These are phyloP conservation scores for Delphinella strobiligena DNA, from an alignment of 2,329 filamentous ascomycete genomes.

Conservation along the genomic window DNA sequence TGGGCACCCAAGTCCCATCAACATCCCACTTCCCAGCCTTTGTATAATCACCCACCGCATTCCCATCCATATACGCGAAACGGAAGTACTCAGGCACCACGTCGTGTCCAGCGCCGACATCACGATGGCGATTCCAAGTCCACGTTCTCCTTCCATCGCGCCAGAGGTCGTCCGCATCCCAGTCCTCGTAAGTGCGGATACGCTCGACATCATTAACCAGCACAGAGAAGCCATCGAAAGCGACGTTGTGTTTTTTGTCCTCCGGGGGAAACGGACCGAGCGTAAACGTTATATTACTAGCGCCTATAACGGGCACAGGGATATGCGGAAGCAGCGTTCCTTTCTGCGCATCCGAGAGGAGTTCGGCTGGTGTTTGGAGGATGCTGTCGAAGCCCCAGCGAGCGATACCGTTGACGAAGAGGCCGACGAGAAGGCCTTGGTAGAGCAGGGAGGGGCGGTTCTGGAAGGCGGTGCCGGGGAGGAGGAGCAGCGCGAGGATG, in stretches of 20 bases:
- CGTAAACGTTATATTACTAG: constrained; percentile 53
- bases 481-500: constrained; percentile 71
- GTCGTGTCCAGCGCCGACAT: constrained; percentile 12
- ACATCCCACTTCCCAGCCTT: constrained; percentile 59
- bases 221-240: constrained; percentile 64
- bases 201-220: constrained; percentile 79
- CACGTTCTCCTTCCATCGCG: constrained; percentile 22
- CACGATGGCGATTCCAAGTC: constrained; percentile 21
- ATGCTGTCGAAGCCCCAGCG: constrained; percentile 89
- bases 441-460: constrained; percentile 75
- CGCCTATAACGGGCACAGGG: constrained; percentile 29
- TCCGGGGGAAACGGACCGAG: constrained; percentile 28
- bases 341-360: constrained; percentile 45
- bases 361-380: constrained; percentile 63
- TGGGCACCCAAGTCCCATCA: constrained; percentile 48
- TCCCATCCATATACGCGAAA: constrained; percentile 62
- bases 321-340: constrained; percentile 48
- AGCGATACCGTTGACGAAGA: constrained; percentile 89
- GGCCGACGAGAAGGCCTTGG: constrained; percentile 76
- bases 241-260: constrained; percentile 26
- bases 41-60: constrained; percentile 56
- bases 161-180: constrained; percentile 39
- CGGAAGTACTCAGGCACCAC: constrained; percentile 61
- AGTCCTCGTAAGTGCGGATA: constrained; percentile 48
- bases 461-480: constrained; percentile 81